Evolutionary conservation across 176 grass and related monocot genomes (phyloP).

Genomic region (Otatea glauca): DNA sequence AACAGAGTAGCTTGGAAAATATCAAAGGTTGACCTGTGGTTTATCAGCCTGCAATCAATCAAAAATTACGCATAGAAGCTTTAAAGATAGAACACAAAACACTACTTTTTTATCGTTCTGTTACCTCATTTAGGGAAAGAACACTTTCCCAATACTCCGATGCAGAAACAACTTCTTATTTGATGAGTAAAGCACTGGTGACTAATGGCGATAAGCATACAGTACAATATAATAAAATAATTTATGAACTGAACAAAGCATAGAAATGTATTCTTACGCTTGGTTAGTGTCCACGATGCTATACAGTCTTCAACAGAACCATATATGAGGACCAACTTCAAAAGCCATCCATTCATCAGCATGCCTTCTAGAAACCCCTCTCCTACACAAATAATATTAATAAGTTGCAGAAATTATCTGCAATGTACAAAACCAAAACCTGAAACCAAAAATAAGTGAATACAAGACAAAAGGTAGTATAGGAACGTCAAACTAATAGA

Average conservation of each 20-base stretch:
- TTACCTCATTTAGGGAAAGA: conserved; percentile 80
- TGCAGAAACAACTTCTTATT: conserved; percentile 70
- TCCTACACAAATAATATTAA: conserved; percentile 48
- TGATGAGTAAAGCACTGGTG: conserved; percentile 74
- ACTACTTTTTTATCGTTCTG: not conserved
- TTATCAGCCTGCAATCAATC: conserved; percentile 61
- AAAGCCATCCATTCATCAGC: conserved; percentile 82
- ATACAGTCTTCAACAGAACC: conserved; percentile 71
- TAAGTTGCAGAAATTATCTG: conserved; percentile 33
- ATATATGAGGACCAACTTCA: conserved; percentile 57
- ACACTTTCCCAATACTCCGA: conserved; percentile 77
- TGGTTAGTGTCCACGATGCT: conserved; percentile 66
- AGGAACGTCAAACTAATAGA: not conserved
- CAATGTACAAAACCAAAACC: not conserved
- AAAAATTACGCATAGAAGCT: not conserved
- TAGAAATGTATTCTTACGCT: conserved; percentile 51
- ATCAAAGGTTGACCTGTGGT: conserved; percentile 51
- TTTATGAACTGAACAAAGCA: not conserved
- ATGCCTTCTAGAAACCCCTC: conserved; percentile 68
- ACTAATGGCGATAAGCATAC: conserved; percentile 44
- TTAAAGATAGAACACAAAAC: conserved; percentile 8
- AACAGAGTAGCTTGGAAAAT: conserved; percentile 75
- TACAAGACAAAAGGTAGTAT: not conserved
- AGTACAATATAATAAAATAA: conserved; percentile 18
- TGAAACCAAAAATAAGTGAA: not conserved